Evolutionary conservation across 495 filamentous ascomycete species (phyloP).

Genomic region (Penicillium arizonense): DNA sequence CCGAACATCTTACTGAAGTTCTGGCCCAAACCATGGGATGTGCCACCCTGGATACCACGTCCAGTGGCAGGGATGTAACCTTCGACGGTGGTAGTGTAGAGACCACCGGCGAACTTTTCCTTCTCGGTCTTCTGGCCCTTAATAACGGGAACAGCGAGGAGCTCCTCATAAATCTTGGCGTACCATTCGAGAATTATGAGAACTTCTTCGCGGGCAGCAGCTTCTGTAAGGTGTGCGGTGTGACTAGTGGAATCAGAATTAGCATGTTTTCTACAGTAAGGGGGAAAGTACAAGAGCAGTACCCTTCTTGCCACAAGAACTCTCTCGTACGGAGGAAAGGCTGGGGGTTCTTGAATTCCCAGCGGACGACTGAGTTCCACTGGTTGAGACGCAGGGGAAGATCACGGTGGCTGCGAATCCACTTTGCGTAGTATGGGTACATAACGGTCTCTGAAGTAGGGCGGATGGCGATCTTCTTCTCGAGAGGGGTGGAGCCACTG

Average conservation of each 20-base stretch:
- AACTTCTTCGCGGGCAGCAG: constrained; percentile 78
- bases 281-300: background rate
- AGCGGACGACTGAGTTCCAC: constrained; percentile 97
- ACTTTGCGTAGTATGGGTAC: constrained; percentile 94
- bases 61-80: constrained; percentile 87
- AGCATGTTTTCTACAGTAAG: background rate
- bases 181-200: constrained; percentile 92
- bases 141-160: constrained; percentile 91
- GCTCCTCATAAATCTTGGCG: constrained; percentile 82
- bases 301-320: constrained; percentile 88
- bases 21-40: constrained; percentile 90
- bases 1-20: constrained; percentile 99
- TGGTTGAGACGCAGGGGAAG: constrained; percentile 92
- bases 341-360: constrained; percentile 98
- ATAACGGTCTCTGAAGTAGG: constrained; percentile 94
- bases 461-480: constrained; percentile 92
- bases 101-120: constrained; percentile 95
- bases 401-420: constrained; percentile 92
- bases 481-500: constrained; percentile 79
- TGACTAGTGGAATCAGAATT: constrained; percentile 55
- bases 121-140: constrained; percentile 84
- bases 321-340: constrained; percentile 91
- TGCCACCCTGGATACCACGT: constrained; percentile 93
- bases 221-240: constrained; percentile 84
- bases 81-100: constrained; percentile 93